These are phyloP conservation scores for Beta corolliflora DNA, from an alignment of 179 eudicot species.

Conservation along the genomic window DNA sequence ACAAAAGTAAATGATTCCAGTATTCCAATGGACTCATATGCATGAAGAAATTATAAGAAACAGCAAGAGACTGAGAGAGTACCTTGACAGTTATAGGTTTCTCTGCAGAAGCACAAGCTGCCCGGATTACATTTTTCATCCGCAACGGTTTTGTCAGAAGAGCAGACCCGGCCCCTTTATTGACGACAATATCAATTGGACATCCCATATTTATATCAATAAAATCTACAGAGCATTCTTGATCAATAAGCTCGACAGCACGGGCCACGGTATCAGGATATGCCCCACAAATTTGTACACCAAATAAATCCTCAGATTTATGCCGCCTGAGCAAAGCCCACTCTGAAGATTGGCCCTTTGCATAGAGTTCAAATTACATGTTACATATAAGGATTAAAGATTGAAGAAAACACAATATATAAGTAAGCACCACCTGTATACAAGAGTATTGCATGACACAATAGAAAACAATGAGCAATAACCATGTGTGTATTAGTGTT, in stretches of 20 bases:
- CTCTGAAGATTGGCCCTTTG: constrained; percentile 95
- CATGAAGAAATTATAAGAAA: not conserved
- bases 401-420: not conserved
- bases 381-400: not conserved
- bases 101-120: constrained; percentile 66
- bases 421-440: not conserved
- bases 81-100: constrained; percentile 94
- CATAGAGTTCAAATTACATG: constrained; percentile 1
- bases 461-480: not conserved
- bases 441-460: not conserved
- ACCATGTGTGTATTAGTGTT: not conserved
- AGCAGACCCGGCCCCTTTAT: constrained; percentile 96
- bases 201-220: constrained; percentile 99
- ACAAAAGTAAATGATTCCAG: not conserved
- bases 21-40: not conserved
- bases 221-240: constrained; percentile 85
- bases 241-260: constrained; percentile 92
- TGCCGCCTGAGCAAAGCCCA: constrained; percentile 98
- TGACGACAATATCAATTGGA: constrained; percentile 92
- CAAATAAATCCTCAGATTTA: constrained; percentile 90
- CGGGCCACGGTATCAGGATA: constrained; percentile 92
- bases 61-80: constrained; percentile 7
- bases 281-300: constrained; percentile 99
- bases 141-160: constrained; percentile 91
- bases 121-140: constrained; percentile 77